Evolutionary conservation across 2,329 filamentous ascomycete genomes (phyloP).

Genomic region (Graphiopsis chlorocephala): DNA sequence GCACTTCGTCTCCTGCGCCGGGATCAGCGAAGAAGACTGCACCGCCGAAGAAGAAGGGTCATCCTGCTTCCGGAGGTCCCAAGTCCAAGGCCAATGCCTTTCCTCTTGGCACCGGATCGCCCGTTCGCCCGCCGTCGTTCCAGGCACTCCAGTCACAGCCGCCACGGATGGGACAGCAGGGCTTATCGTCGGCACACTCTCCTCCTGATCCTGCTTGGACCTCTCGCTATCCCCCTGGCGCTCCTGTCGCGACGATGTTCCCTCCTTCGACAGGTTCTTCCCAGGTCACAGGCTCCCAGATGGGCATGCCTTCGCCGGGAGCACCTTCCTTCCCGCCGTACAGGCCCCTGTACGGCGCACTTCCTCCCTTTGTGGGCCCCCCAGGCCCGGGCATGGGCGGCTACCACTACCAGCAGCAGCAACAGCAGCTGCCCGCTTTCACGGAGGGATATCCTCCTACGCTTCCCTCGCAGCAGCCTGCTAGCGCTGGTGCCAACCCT

Average conservation of each 20-base stretch:
- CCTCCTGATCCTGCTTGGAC: neutral
- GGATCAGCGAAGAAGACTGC: neutral
- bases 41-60: neutral
- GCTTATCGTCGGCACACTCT: neutral
- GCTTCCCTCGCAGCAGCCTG: neutral
- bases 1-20: neutral
- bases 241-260: neutral
- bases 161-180: neutral
- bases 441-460: neutral
- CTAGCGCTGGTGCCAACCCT: neutral
- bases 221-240: neutral
- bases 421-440: neutral
- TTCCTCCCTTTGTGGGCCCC: neutral
- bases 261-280: neutral
- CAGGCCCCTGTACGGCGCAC: neutral
- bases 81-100: neutral
- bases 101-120: neutral
- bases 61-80: neutral
- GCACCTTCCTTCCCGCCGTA: neutral
- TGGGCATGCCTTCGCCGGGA: neutral
- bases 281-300: neutral
- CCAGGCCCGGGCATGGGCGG: neutral
- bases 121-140: neutral
- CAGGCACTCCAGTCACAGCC: neutral
- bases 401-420: neutral